These are phyloP conservation scores for Rhodofomes roseus DNA, from an alignment of 1,284 basidiomycete genomes.

Conservation along the genomic window DNA sequence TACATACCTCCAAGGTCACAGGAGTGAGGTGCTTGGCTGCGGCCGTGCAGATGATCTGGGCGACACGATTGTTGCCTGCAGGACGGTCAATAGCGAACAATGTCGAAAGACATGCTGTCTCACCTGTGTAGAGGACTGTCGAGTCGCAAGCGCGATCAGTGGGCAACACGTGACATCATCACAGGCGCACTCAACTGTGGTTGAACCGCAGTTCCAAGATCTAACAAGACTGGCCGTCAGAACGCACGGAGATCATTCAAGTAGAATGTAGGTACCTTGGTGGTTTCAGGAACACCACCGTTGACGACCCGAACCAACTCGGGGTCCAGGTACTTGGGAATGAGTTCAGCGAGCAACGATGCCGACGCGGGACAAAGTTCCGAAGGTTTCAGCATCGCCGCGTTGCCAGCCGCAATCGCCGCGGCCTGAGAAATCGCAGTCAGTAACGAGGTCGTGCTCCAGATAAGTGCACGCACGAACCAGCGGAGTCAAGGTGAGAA, in stretches of 20 bases:
- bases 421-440: slow-evolving; percentile 34
- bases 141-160: too few species aligned
- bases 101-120: neutral
- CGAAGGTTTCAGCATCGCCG: slow-evolving; percentile 75
- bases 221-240: too few species aligned
- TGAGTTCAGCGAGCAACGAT: slow-evolving; percentile 68
- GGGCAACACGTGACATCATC: too few species aligned
- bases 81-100: neutral
- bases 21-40: slow-evolving; percentile 90
- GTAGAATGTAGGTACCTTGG: slow-evolving; percentile 40
- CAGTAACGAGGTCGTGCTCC: neutral
- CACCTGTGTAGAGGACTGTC: slow-evolving; percentile 47
- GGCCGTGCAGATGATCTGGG: slow-evolving; percentile 73
- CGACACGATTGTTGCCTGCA: slow-evolving; percentile 72
- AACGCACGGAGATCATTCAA: too few species aligned
- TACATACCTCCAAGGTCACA: slow-evolving; percentile 66
- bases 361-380: slow-evolving; percentile 72
- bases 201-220: slow-evolving; percentile 83
- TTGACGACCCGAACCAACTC: slow-evolving; percentile 72
- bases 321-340: slow-evolving; percentile 80
- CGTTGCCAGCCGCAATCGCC: slow-evolving; percentile 80
- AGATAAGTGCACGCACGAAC: slow-evolving; percentile 32
- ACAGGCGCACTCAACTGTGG: slow-evolving; percentile 59
- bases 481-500: slow-evolving; percentile 49
- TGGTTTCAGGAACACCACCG: slow-evolving; percentile 74